These are phyloP conservation scores for Aspergillus flavus DNA, from an alignment of 2,329 filamentous ascomycete genomes.

Conservation along the genomic window DNA sequence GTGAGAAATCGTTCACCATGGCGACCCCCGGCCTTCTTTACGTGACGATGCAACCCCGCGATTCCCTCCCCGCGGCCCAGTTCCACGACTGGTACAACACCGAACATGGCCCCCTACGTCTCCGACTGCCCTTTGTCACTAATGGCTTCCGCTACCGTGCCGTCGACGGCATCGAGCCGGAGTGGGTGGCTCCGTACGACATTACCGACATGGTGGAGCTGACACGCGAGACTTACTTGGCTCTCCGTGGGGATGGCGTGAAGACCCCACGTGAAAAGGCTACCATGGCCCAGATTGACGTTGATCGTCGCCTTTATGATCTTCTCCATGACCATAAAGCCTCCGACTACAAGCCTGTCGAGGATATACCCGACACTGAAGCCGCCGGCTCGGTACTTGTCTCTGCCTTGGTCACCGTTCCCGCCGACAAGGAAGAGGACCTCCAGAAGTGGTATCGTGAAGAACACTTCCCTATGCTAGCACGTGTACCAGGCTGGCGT, in stretches of 20 bases:
- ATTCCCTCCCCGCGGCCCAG: constrained; percentile 64
- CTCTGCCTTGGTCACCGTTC: constrained; percentile 61
- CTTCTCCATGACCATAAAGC: constrained; percentile 60
- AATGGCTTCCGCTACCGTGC: constrained; percentile 81
- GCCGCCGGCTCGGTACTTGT: constrained; percentile 64
- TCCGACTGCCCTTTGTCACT: constrained; percentile 71
- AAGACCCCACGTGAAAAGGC: constrained; percentile 63
- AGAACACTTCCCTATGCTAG: constrained; percentile 72
- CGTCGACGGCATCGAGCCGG: constrained; percentile 62
- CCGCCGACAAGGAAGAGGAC: constrained; percentile 59
- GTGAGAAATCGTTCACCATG: constrained; percentile 25
- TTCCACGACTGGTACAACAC: constrained; percentile 97
- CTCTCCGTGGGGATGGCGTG: constrained; percentile 48
- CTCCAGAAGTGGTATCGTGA: constrained; percentile 71
- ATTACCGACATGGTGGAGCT: constrained; percentile 73
- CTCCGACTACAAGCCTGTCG: constrained; percentile 61
- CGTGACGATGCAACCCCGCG: constrained; percentile 81
- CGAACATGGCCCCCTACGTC: constrained; percentile 81
- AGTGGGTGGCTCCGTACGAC: constrained; percentile 81
- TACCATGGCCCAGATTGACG: constrained; percentile 66
- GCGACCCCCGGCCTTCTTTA: constrained; percentile 70
- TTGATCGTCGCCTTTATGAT: constrained; percentile 73
- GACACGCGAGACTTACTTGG: constrained; percentile 66
- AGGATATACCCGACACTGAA: constrained; percentile 62
- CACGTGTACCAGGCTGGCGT: constrained; percentile 77